Conservation (phyloP, 805 yeast species). For the Yarrowia sp. region DNA sequence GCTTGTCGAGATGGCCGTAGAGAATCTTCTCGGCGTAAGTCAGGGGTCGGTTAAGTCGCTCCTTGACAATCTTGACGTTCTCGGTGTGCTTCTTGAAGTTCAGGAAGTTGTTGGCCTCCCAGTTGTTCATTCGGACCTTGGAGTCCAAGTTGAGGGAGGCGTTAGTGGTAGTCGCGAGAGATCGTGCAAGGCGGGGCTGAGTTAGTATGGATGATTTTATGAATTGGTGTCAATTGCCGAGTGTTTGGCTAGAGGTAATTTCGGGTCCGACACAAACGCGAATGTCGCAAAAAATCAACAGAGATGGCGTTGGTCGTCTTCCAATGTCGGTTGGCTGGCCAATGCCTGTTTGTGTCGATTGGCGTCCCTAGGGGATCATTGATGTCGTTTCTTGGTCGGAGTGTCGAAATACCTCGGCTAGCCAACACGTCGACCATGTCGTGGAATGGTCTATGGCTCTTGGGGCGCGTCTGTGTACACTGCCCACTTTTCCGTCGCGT, state of each 20-base stretch:
- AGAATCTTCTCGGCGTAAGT: constrained; percentile 94
- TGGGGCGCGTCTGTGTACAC: too few species aligned
- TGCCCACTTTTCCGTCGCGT: too few species aligned
- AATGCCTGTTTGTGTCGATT: too few species aligned
- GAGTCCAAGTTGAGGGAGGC: constrained; percentile 53
- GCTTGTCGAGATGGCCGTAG: constrained; percentile 92
- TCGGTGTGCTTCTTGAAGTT: constrained; percentile 88
- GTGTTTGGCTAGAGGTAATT: neutral
- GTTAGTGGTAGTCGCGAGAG: constrained; percentile 27
- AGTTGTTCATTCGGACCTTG: constrained; percentile 68
- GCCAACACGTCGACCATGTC: too few species aligned
- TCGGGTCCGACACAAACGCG: neutral
- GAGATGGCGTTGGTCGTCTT: too few species aligned
- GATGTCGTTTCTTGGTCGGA: too few species aligned
- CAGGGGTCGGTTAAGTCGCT: constrained; percentile 79
- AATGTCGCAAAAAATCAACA: neutral
- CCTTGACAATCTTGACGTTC: constrained; percentile 78
- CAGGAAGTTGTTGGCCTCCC: constrained; percentile 67
- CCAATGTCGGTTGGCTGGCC: too few species aligned
- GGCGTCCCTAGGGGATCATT: too few species aligned
- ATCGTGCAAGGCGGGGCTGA: constrained; percentile 30
- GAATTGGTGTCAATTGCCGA: neutral
- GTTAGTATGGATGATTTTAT: constrained; percentile 1
- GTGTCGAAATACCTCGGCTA: too few species aligned
- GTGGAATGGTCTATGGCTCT: too few species aligned